Percentiles rank a stretch among this genome's conserved stretches.
These are phyloP conservation scores for Cytospora piceicola DNA, from an alignment of 2,329 filamentous ascomycete species.

Conservation along the genomic window DNA sequence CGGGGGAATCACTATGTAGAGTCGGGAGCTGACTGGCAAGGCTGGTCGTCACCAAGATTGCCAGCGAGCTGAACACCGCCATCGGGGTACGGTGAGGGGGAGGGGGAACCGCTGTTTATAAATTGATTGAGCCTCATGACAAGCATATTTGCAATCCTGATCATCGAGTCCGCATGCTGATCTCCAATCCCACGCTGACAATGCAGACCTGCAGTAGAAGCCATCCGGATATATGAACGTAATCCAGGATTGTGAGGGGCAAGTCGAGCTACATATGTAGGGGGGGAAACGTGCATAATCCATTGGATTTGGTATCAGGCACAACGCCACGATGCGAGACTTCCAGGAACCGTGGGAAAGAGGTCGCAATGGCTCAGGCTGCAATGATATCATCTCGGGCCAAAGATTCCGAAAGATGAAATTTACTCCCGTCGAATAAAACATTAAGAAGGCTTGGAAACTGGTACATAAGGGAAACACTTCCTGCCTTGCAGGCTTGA, in stretches of 20 bases:
- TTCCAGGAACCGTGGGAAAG: slow-evolving; percentile 8
- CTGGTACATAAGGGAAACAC: background rate
- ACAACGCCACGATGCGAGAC: slow-evolving; percentile 1
- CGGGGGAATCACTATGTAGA: background rate
- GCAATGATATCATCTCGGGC: slow-evolving; percentile 1
- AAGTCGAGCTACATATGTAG: slow-evolving; percentile 3
- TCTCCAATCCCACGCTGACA: background rate
- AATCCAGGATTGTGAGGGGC: slow-evolving; percentile 14
- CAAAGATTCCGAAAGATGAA: background rate
- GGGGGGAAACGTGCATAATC: slow-evolving; percentile 26
- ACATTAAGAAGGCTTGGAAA: background rate
- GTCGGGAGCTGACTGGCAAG: background rate
- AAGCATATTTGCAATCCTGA: background rate
- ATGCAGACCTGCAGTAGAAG: background rate
- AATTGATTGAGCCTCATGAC: slow-evolving; percentile 8
- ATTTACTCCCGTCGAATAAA: background rate
- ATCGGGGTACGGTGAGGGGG: background rate
- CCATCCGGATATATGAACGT: slow-evolving; percentile 1
- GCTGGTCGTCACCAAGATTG: background rate
- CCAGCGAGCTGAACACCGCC: background rate
- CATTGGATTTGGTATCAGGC: slow-evolving; percentile 20
- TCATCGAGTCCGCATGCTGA: slow-evolving; percentile 8
- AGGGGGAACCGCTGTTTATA: background rate
- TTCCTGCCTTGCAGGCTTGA: background rate
- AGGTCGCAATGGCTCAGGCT: background rate